Base-by-base conservation (phyloP, 768 basidiomycete species). In the Strobilomyces confusus region DNA sequence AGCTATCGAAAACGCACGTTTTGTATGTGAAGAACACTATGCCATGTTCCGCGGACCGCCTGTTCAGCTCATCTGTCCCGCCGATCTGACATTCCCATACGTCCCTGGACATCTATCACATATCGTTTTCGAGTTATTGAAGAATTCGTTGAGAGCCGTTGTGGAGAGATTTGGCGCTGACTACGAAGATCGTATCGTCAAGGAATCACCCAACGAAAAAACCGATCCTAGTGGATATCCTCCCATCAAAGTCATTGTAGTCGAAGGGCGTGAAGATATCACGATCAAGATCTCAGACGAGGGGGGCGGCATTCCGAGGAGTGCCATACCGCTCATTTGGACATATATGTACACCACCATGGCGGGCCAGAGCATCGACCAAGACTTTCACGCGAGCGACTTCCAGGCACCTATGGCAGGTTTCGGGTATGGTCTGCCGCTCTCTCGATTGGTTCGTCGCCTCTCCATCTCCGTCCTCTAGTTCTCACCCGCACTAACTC, bases 361-460 rank as follows among this genome's bases (percentile, higher is more conserved):
- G 90, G 75, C 75, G 57, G 77, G 80, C 15, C 81, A 86, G 69
- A 80, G 78, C 23, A 80, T 91, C 50, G 87, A 86, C 60, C 83
- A 86, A 69, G 83, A 91, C 58, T 89, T 93, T 62, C 81, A 64
- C 20, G 65, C 82, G 48, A 88, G 84, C 52, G 94, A 99, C 69
- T 98, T 98, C 72, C 89, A 92, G 67, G 97, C 97, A 2, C 97
- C 97, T 1, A 95, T 99, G 94, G 97, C 97, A 30, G 97, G 97
- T 2, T 97, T 90, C 61, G 91, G 92, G 11, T 98, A 98, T 67
- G 97, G 97, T 0, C 69, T 98, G 8, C 95, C 95, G 3, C 76
- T 99, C 19, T 94, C 92, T 43, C 75, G 95, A 71, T 71, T 99
- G 79, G 91, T 93, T 56, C 60, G 87, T 77, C 19, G 2, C 44